Base-by-base conservation (phyloP, 2,329 filamentous ascomycete species). In the Fusarium acutatum region DNA sequence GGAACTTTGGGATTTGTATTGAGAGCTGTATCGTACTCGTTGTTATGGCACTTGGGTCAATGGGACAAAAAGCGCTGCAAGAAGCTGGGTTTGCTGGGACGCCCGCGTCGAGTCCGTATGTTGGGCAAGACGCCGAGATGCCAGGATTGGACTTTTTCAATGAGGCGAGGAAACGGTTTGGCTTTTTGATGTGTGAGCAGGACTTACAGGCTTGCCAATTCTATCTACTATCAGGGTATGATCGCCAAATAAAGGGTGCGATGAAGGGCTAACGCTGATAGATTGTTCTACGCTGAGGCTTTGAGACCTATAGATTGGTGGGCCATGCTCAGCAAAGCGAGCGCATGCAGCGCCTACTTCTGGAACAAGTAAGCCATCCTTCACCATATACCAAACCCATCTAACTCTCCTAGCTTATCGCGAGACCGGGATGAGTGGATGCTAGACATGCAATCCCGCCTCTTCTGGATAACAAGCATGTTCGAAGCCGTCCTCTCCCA, bases 381-480 rank as follows among this genome's bases (percentile, higher is more conserved):
- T 0, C 1, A 4, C 0, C 6, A 5, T 0, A 0, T 0, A 15
- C 2, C 3, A 5, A 3, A 7, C 3, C 10, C 4, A 14, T 11
- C 40, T 69, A 13, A 74, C 37, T 6, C 8, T 5, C 1, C 1
- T 18, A 74, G 71, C 2, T 9, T 62, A 4, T 65, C 72, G 0
- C 8, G 64, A 20, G 72, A 74, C 1, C 67, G 72, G 0, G 72
- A 74, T 0, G 71, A 74, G 18, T 74, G 72, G 72, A 74, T 74
- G 72, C 60, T 74, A 0, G 72, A 74, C 20, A 74, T 74, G 72
- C 72, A 74, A 7, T 74, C 72, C 2, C 68, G 72, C 3, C 64
- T 74, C 1, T 74, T 74, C 18, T 74, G 72, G 72, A 74, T 74
- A n/a, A 74, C 72, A 14, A 74, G 71, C 49, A 74, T 74, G 71